Percentiles rank a stretch among this genome's conserved stretches.
These are phyloP conservation scores for Phalaenopsis aphrodite DNA, from an alignment of 106 monocot species.

Conservation along the genomic window DNA sequence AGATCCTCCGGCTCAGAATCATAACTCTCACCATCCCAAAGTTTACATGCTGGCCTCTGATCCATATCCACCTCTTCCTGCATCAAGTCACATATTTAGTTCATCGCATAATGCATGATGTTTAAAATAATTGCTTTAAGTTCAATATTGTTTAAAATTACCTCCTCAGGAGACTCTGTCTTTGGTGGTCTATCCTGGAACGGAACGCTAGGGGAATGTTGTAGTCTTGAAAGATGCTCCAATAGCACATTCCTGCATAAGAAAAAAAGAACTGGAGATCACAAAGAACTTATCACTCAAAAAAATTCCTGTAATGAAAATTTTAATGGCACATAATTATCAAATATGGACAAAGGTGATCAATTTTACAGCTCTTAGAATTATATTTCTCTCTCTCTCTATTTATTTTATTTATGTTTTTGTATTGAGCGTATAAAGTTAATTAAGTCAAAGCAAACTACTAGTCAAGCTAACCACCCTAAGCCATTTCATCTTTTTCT, in stretches of 20 bases:
- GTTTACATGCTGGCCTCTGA: constrained; percentile 12
- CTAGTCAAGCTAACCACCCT: background rate
- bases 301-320: background rate
- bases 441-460: background rate
- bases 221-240: constrained; percentile 33
- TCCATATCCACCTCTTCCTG: constrained; percentile 26
- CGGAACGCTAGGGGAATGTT: constrained; percentile 34
- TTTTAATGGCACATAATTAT: background rate
- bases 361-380: background rate
- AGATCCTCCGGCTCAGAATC: constrained; percentile 23
- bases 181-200: constrained; percentile 35
- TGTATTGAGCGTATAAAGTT: background rate
- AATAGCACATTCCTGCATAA: constrained; percentile 24
- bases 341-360: background rate
- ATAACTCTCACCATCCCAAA: constrained; percentile 27
- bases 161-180: constrained; percentile 35
- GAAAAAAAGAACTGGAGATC: background rate
- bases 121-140: background rate
- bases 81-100: background rate
- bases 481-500: background rate
- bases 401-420: background rate
- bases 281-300: background rate
- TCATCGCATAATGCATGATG: background rate
- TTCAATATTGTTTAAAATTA: background rate
- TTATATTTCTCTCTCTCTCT: background rate